phyloP scores from a whole-genome alignment of 2,329 filamentous ascomycete species.

The Apiospora arundinis region DNA sequence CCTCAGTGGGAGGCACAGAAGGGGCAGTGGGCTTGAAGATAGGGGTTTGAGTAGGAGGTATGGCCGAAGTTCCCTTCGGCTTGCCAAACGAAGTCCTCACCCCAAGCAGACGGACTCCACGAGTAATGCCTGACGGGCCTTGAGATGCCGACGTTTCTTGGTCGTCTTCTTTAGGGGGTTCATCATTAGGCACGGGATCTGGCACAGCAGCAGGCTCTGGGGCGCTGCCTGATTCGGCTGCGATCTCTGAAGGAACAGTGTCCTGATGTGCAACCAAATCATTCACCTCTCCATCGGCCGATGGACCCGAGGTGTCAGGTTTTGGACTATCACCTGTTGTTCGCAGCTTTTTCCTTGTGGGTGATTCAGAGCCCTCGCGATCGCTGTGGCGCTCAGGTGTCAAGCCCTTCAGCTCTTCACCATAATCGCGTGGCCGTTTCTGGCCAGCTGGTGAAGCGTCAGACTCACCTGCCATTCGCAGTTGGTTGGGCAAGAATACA shows the following conservation, averaged over 20 bases:
- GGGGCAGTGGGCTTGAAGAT: background rate
- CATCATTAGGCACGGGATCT: background rate
- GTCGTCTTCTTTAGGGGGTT: background rate
- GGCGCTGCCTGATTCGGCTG: background rate
- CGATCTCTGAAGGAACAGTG: background rate
- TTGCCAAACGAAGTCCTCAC: conserved; percentile 37
- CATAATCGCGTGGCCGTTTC: conserved; percentile 39
- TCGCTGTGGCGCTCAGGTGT: conserved; percentile 31
- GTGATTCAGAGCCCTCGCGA: conserved; percentile 21
- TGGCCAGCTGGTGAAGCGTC: conserved; percentile 28
- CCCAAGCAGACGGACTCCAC: conserved; percentile 33
- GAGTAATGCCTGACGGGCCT: conserved; percentile 35
- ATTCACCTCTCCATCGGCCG: conserved; percentile 44
- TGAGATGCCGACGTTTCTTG: background rate
- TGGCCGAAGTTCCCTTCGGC: conserved; percentile 10
- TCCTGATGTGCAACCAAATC: conserved; percentile 31
- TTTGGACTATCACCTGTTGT: conserved; percentile 1
- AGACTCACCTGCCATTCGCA: conserved; percentile 22
- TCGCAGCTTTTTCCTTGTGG: conserved; percentile 35
- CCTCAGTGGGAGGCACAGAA: conserved; percentile 25
- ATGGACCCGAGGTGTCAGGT: background rate
- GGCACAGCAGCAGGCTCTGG: conserved; percentile 11
- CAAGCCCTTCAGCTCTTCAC: conserved; percentile 40
- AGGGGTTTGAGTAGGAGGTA: background rate
- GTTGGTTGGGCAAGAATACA: background rate